A percentile compares a stretch with the other conserved stretches of the same genome.
phyloP scores from a whole-genome alignment of 148 eudicot species.

The Diospyros lotus region DNA sequence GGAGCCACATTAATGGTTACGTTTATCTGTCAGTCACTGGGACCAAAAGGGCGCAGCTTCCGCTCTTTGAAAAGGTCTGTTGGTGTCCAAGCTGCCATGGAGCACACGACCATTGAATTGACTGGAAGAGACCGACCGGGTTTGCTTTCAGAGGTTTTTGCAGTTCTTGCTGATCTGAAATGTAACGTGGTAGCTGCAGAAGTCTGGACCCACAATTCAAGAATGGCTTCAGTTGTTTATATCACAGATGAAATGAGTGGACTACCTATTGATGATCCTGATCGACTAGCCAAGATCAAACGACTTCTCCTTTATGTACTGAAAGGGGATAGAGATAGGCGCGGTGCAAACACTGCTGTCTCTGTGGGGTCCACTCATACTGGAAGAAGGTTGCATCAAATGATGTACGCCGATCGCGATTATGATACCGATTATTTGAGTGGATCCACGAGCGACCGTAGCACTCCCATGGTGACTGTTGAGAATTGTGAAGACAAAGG shows the following conservation, averaged over 20 bases:
- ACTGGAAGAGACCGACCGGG: slow-evolving; percentile 89
- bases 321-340: slow-evolving; percentile 58
- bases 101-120: slow-evolving; percentile 71
- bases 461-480: slow-evolving; percentile 54
- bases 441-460: slow-evolving; percentile 25
- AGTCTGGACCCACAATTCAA: slow-evolving; percentile 91
- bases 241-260: slow-evolving; percentile 67
- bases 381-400: slow-evolving; percentile 83
- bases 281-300: slow-evolving; percentile 61
- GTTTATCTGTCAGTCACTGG: slow-evolving; percentile 47
- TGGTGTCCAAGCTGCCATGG: slow-evolving; percentile 60
- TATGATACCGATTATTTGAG: slow-evolving; percentile 42
- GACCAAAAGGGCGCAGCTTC: slow-evolving; percentile 72
- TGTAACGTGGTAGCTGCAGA: slow-evolving; percentile 84
- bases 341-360: slow-evolving; percentile 67
- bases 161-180: slow-evolving; percentile 64
- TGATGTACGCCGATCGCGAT: slow-evolving; percentile 92
- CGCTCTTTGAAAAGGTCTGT: slow-evolving; percentile 61
- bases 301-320: slow-evolving; percentile 64
- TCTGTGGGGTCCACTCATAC: slow-evolving; percentile 68
- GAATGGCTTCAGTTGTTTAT: slow-evolving; percentile 85
- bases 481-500: slow-evolving; percentile 67
- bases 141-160: slow-evolving; percentile 84
- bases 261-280: slow-evolving; percentile 51
- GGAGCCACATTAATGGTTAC: slow-evolving; percentile 4